Base-by-base conservation (phyloP, 192 early-diverging fungal species). In the Linnemannia schmuckeri region DNA sequence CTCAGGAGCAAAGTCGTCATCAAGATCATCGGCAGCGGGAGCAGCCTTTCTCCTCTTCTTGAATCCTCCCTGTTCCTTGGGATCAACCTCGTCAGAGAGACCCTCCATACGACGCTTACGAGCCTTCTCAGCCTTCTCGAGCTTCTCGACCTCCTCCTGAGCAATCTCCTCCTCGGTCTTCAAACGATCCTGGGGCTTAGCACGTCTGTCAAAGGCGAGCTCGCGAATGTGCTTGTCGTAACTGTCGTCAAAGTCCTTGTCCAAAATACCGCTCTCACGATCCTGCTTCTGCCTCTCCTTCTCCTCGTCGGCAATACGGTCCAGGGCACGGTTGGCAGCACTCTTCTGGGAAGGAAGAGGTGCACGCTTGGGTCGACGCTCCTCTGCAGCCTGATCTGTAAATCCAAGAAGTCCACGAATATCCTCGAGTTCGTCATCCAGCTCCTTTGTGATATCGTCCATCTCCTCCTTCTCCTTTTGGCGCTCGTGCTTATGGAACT, bases 91-190 rank as follows among this genome's bases (percentile, higher is more conserved):
- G 1, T 88, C 89, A 49, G 91, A 87, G 55, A 95, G 78, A 20
- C 97, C 97, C 57, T 97, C 91, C 96, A 97, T 97, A 72, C 97
- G 94, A 66, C 94, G 92, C 89, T 93, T 90, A 33, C 97, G 91
- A 42, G 93, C 92, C 38, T 92, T 81, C 77, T 99, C 98, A 22
- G 96, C 92, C 83, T 95, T 93, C 82, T 98, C 97, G n/a, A 99
- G 88, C 74, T 95, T 93, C 41, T 92, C 92, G 81, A 94, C 94
- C 55, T 96, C 97, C 78, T 97, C 97, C 44, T 94, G 78, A 17
- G 96, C 97, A 76, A 93, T 85, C 89, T 99, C 99, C 77, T 98
- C 97, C 83, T 98, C 98, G 12, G 97, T 97, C 91, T 99, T 98
- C 27, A 95, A 83, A 20, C 99, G 94, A 87, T 99, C 97, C 72